These are phyloP conservation scores for Solanum pimpinellifolium DNA, from an alignment of 257 asterid species.

Conservation along the genomic window DNA sequence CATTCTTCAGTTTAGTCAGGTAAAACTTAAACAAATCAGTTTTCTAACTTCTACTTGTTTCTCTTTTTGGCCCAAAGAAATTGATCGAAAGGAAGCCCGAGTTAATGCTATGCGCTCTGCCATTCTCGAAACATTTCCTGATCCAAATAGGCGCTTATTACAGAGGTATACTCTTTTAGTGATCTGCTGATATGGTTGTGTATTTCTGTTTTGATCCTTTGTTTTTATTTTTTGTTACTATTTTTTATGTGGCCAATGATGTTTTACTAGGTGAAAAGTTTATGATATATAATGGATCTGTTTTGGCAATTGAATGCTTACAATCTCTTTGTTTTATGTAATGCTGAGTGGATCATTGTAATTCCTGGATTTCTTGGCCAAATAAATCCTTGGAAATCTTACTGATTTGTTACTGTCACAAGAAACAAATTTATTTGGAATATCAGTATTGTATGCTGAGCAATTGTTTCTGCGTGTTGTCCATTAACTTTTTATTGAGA, in stretches of 20 bases:
- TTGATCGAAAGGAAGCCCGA: conserved; percentile 72
- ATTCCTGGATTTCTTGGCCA: background rate
- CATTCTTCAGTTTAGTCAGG: background rate
- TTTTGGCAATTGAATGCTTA: background rate
- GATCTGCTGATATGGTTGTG: background rate
- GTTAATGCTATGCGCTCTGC: conserved; percentile 72
- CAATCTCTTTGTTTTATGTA: background rate
- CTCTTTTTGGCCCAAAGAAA: conserved; percentile 33
- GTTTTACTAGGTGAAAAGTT: background rate
- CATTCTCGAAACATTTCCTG: conserved; percentile 84
- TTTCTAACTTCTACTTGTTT: conserved; percentile 9
- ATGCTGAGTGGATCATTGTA: background rate
- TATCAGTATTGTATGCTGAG: background rate
- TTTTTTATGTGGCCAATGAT: background rate
- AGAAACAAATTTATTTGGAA: background rate
- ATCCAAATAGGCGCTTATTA: conserved; percentile 80
- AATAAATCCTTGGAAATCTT: background rate
- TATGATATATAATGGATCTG: background rate
- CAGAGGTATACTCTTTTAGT: conserved; percentile 49
- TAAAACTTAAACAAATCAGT: background rate
- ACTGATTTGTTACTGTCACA: background rate
- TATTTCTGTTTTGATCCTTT: background rate
- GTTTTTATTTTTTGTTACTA: background rate
- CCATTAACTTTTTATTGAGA: background rate
- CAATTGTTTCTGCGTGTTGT: background rate